phyloP scores from a whole-genome alignment of 148 eudicot species.

The Arbutus unedo region DNA sequence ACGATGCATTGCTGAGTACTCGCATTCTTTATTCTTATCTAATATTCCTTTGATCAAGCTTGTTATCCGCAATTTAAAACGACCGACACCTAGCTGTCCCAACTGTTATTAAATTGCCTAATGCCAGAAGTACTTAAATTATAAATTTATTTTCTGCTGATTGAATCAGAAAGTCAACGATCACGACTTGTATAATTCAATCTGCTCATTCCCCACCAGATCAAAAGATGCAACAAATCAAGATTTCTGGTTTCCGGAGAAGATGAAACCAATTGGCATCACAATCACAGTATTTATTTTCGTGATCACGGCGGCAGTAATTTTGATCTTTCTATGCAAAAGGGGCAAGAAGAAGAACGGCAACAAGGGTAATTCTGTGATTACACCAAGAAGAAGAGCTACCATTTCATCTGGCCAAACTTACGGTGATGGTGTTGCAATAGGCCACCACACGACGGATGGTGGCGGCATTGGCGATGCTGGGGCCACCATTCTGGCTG shows the following conservation, averaged over 20 bases:
- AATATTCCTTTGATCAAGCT: neutral
- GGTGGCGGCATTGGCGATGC: neutral
- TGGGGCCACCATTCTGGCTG: neutral
- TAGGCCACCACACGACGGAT: neutral
- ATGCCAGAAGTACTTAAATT: neutral
- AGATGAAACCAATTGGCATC: neutral
- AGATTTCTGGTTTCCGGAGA: neutral
- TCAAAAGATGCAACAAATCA: neutral
- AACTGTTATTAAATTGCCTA: neutral
- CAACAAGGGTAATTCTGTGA: neutral
- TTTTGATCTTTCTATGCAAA: neutral
- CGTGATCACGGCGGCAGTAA: neutral
- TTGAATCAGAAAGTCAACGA: neutral
- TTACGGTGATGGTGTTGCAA: conserved; percentile 2
- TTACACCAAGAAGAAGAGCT: neutral
- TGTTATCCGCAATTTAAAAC: neutral
- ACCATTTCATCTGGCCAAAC: neutral
- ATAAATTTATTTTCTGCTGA: neutral
- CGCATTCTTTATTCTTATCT: neutral
- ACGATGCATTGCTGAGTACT: too few species aligned
- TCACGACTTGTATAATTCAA: neutral
- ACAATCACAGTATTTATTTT: neutral
- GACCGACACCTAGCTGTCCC: neutral
- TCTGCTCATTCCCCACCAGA: neutral
- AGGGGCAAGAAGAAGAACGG: neutral